phyloP scores from a whole-genome alignment of 1,139 yeast species.

The Blastobotrys arbuscula region DNA sequence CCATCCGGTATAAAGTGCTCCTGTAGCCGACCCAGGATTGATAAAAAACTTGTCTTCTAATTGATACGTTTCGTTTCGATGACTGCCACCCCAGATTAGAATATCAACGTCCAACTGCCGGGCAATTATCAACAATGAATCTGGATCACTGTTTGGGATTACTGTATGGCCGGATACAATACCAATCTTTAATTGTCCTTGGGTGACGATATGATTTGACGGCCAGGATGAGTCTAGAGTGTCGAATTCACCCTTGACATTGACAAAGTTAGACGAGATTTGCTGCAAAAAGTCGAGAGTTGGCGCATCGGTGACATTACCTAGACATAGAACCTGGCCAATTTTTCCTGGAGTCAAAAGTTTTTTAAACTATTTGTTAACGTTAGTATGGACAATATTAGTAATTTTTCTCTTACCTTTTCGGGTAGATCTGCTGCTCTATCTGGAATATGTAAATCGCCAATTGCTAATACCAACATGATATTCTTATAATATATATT shows the following conservation, averaged over 20 bases:
- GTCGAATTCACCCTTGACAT: constrained; percentile 79
- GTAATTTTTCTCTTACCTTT: constrained; percentile 27
- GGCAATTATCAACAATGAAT: constrained; percentile 74
- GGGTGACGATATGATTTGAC: constrained; percentile 55
- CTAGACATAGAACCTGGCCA: constrained; percentile 76
- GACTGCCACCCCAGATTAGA: constrained; percentile 95
- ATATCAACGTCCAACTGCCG: constrained; percentile 90
- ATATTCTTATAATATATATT: not conserved
- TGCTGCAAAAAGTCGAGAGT: constrained; percentile 60
- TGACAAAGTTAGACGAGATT: constrained; percentile 64
- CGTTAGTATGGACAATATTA: constrained; percentile 12
- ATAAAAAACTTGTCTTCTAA: constrained; percentile 88
- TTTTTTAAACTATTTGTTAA: constrained; percentile 52
- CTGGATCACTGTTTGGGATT: constrained; percentile 82
- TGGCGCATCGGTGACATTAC: constrained; percentile 68
- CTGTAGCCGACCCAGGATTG: constrained; percentile 96
- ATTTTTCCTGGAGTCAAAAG: constrained; percentile 77
- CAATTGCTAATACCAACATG: constrained; percentile 85
- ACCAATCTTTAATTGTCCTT: constrained; percentile 74
- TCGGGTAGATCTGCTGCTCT: constrained; percentile 54
- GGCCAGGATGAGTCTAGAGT: constrained; percentile 43
- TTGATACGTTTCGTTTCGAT: constrained; percentile 87
- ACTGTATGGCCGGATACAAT: constrained; percentile 79
- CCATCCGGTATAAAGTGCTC: constrained; percentile 63
- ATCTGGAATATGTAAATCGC: constrained; percentile 87